Evolutionary conservation across 2,329 filamentous ascomycete species (phyloP), one percentile per base, ranked within the genome.

Genomic region (Trichophyton simii): DNA sequence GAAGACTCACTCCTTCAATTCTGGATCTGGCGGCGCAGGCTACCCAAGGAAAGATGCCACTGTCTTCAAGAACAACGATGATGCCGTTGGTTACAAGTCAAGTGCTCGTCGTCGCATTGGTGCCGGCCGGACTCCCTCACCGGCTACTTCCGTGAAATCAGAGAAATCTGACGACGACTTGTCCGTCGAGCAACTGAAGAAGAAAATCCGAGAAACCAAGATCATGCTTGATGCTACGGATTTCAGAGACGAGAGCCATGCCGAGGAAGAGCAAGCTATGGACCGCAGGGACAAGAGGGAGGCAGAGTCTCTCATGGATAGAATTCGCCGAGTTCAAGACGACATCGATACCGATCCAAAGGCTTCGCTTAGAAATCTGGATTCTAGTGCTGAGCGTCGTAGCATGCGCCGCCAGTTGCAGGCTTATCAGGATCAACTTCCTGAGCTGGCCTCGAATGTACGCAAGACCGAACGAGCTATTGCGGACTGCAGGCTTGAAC

Each of bases 31-130:
- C 41, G 81, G 82, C 1, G 76, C 80, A 57, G 79, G 79, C 52
- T 77, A 77, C 52, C 83, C 82, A 42, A 87, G 91, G 57, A 97
- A 97, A 73, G 94, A 99, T 76, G 94, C 88, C 2, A 99, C 94
- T 0, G 88, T 97, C 2, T 99, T 92, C 76, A 92, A 95, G 71
- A 96, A 97, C 71, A 94, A 97, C 66, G 91, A 96, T 68, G 90
- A 96, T 67, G 87, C 91, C 63, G 83, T 95, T 68, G 91, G 90
- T 3, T 99, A 99, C 71, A 87, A 87, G 67, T 97, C 94, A 11
- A 96, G 91, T 72, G 94, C 94, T 60, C 89, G 94, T 65, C 89
- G 91, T 65, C 85, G 94, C 66, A 77, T 95, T 61, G 89, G 88
- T 46, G 80, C 80, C 58, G 86, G 78, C 36, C 79, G 83, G 48